Conservation (phyloP, 495 filamentous ascomycete species). For the Choiromyces venosus region DNA sequence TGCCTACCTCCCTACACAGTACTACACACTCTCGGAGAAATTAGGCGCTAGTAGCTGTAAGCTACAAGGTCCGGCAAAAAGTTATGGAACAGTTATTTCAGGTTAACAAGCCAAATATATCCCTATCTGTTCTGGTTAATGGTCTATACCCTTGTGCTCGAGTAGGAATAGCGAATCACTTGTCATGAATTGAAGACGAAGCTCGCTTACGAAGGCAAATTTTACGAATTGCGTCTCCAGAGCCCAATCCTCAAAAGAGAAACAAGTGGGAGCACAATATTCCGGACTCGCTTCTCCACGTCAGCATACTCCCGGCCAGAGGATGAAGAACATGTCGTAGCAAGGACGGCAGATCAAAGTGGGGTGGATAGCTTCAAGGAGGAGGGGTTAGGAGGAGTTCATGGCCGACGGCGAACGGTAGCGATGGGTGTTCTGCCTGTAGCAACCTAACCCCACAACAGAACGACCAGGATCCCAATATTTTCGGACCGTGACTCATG, state of each 20-base stretch:
- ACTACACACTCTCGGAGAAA: background rate
- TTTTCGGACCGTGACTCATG: conserved; percentile 5
- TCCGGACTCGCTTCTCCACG: background rate
- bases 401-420: background rate
- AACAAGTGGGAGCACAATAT: background rate
- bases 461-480: background rate
- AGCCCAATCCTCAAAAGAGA: background rate
- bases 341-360: background rate
- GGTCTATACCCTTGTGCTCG: no score
- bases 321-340: background rate
- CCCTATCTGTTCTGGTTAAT: no score
- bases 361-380: background rate
- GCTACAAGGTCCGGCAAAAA: no score
- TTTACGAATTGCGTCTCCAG: background rate
- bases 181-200: background rate
- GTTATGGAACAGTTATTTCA: no score
- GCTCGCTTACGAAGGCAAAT: background rate
- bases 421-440: background rate
- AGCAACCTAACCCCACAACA: background rate
- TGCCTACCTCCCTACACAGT: background rate
- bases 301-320: background rate
- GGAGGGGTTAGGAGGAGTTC: background rate
- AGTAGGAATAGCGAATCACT: background rate
- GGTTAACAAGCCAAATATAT: no score
- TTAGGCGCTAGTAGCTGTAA: background rate